Base-by-base conservation (phyloP, 805 yeast species). In the Candida pseudofarinosa region DNA sequence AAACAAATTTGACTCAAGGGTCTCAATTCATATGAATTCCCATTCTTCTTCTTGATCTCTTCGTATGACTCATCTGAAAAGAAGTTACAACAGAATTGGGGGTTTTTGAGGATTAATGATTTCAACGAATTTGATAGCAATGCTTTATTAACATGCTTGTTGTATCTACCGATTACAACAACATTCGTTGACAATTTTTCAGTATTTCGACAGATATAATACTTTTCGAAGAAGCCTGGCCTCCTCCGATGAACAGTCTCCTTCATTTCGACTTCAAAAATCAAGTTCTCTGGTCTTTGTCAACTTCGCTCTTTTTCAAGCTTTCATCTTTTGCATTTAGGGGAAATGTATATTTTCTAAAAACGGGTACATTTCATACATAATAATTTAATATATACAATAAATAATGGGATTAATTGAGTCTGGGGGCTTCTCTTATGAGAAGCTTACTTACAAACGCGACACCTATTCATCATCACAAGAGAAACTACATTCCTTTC, bases 181-280 rank as follows among this genome's bases (percentile, higher is more conserved):
- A 59, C 59, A 44, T 60, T 61, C 4, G 56, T 39, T 43, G 58
- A 60, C 38, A 39, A 49, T 2, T 46, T 45, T 31, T 46, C 48
- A 4, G 47, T 45, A 28, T 48, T 52, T 31, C 62, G 43, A 39
- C 56, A 50, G 26, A 60, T 44, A 41, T 58, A 54, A 37, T 48
- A 50, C 23, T 50, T 44, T 37, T 60, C 65, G 35, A 51, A 49
- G 46, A 57, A 57, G 0, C 50, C 53, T 2, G 60, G 56, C 30
- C n/a, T 19, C 33, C 43, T 40, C n/a, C n/a, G n/a, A 34, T 34
- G 37, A 5, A 10, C 7, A 17, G 19, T 23, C 28, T 23, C 28
- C n/a, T n/a, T n/a, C n/a, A n/a, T n/a, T n/a, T n/a, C n/a, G n/a
- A n/a, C n/a, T n/a, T n/a, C n/a, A n/a, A n/a, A n/a, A n/a, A n/a